Evolutionary conservation across 2,329 filamentous ascomycete species (phyloP).

Genomic region (Chrysoporthe cubensis): DNA sequence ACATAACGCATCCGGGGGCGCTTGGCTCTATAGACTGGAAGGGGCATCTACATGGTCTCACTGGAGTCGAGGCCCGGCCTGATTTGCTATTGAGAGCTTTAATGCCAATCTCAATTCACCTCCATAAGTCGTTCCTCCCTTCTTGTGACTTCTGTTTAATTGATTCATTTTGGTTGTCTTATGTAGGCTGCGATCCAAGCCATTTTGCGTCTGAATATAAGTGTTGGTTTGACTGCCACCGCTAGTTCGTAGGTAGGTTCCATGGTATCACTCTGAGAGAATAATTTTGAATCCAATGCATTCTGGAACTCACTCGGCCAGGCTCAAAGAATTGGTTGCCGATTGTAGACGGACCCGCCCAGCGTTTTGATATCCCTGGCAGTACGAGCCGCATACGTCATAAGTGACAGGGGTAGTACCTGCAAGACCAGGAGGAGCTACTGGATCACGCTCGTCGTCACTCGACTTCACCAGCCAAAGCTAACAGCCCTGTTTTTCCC

Average conservation of each 20-base stretch:
- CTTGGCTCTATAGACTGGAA: background rate
- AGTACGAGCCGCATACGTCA: slow-evolving; percentile 36
- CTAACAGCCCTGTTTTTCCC: slow-evolving; percentile 31
- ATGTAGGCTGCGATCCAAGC: background rate
- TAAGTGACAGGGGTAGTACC: slow-evolving; percentile 29
- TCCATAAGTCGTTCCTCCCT: background rate
- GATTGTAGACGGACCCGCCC: background rate
- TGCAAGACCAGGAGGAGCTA: background rate
- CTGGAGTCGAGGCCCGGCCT: background rate
- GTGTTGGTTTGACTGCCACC: background rate
- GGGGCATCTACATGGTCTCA: background rate
- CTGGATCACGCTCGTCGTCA: background rate
- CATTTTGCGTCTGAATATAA: background rate
- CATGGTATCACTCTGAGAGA: background rate
- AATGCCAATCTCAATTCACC: slow-evolving; percentile 15
- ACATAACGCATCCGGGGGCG: slow-evolving; percentile 32
- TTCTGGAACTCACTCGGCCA: background rate
- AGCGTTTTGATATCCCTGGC: slow-evolving; percentile 2
- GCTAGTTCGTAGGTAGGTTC: background rate
- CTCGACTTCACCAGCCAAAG: slow-evolving; percentile 10
- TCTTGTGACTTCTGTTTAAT: background rate
- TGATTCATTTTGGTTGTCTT: background rate
- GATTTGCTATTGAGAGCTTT: background rate
- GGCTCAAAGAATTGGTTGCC: background rate
- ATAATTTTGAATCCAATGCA: slow-evolving; percentile 6